Evolutionary conservation across 805 yeast genomes (phyloP).

Genomic region (Kazachstania bromeliacearum): DNA sequence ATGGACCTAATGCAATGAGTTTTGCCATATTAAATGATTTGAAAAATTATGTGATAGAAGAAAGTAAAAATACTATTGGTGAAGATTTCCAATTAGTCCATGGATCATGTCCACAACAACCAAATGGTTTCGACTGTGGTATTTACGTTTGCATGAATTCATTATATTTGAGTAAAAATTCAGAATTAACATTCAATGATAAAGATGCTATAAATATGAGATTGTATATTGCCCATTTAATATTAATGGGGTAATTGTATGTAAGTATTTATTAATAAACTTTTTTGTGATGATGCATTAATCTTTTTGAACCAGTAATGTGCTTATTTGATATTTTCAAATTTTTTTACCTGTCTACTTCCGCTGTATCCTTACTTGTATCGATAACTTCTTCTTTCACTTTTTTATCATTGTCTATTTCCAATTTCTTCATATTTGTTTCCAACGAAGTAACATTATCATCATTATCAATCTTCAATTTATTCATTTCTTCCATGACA

Average conservation of each 20-base stretch:
- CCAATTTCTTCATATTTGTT: too few species aligned
- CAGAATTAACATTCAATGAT: slow-evolving; percentile 47
- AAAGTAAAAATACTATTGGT: slow-evolving; percentile 40
- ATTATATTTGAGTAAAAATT: slow-evolving; percentile 45
- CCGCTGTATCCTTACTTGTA: not conserved
- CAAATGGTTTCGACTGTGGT: slow-evolving; percentile 91
- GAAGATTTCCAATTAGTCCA: slow-evolving; percentile 27
- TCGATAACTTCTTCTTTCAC: not conserved
- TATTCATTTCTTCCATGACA: slow-evolving; percentile 9
- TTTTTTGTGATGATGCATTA: too few species aligned
- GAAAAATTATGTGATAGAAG: slow-evolving; percentile 55
- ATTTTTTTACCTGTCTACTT: slow-evolving; percentile 5
- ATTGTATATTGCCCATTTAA: slow-evolving; percentile 32
- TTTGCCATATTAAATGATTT: slow-evolving; percentile 37
- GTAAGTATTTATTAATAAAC: too few species aligned
- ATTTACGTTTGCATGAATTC: slow-evolving; percentile 81
- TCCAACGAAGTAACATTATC: too few species aligned
- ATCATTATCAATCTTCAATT: slow-evolving; percentile 8
- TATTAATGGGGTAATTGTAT: too few species aligned
- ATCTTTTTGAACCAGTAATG: too few species aligned
- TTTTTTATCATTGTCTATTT: not conserved
- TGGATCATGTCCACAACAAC: slow-evolving; percentile 67
- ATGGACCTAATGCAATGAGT: slow-evolving; percentile 31
- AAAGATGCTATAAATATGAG: slow-evolving; percentile 62
- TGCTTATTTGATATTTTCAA: not conserved